These are phyloP conservation scores for Serendipita sp. DNA, from an alignment of 768 basidiomycete species.

Conservation along the genomic window DNA sequence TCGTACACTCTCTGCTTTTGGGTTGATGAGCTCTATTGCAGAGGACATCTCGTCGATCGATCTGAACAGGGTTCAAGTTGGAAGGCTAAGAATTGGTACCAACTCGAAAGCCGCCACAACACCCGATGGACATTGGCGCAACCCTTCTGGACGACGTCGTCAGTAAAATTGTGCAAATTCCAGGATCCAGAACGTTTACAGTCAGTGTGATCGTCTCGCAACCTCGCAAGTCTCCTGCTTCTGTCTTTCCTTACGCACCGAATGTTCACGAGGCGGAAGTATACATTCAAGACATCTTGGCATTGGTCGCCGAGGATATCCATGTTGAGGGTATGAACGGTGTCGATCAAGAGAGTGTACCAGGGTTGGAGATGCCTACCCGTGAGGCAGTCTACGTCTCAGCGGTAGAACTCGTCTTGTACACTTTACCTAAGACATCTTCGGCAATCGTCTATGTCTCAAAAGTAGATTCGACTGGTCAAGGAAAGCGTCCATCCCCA, in stretches of 20 bases:
- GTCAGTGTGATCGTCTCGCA: constrained; percentile 57
- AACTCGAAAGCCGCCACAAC: neutral
- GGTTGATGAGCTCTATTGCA: constrained; percentile 81
- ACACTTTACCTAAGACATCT: constrained; percentile 51
- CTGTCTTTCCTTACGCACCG: constrained; percentile 57
- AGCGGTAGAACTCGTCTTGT: constrained; percentile 65
- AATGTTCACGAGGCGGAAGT: constrained; percentile 38
- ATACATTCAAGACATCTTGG: constrained; percentile 58
- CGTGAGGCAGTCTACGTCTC: constrained; percentile 40
- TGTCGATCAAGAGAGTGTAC: no score
- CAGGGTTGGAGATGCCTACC: neutral
- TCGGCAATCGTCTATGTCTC: constrained; percentile 73
- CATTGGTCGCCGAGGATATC: constrained; percentile 53
- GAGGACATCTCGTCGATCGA: constrained; percentile 1
- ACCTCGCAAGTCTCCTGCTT: constrained; percentile 42
- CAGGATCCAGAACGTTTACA: constrained; percentile 56
- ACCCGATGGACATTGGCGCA: neutral
- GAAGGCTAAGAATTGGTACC: neutral
- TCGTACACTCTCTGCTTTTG: constrained; percentile 85
- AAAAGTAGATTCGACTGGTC: constrained; percentile 88
- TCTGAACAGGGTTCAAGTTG: neutral
- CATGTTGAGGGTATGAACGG: no score
- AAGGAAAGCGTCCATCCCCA: constrained; percentile 43
- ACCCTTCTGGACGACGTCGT: constrained; percentile 46
- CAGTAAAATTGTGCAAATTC: constrained; percentile 34